A percentile compares a stretch with the other conserved stretches of the same genome.
phyloP scores from a whole-genome alignment of 2,329 filamentous ascomycete genomes.

The Calonectria pteridis region DNA sequence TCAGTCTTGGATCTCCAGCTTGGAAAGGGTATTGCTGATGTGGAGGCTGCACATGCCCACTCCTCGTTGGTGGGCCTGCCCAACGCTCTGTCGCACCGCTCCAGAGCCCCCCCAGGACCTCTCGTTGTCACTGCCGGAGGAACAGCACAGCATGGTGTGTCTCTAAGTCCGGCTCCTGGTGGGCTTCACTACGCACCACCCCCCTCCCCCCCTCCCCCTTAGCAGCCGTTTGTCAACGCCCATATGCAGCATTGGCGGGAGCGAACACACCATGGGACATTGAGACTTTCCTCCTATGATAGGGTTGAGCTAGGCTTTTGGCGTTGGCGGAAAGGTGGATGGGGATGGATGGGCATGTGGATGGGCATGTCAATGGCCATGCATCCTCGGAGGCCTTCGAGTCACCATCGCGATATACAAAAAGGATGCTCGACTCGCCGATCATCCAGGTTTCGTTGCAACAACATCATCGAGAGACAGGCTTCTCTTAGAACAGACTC shows the following conservation, averaged over 20 bases:
- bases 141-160: conserved; percentile 1
- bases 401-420: conserved; percentile 46
- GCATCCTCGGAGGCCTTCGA: conserved; percentile 43
- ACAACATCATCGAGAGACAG: conserved; percentile 42
- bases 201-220: conserved; percentile 17
- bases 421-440: conserved; percentile 41
- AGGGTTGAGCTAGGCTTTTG: conserved; percentile 28
- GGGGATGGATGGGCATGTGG: conserved; percentile 35
- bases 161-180: conserved; percentile 2
- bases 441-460: conserved; percentile 26
- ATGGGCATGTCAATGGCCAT: conserved; percentile 20
- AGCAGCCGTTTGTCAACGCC: conserved; percentile 46
- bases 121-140: conserved; percentile 33
- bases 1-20: conserved; percentile 37
- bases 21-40: conserved; percentile 39
- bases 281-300: conserved; percentile 38
- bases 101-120: conserved; percentile 29
- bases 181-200: neutral
- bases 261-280: conserved; percentile 35
- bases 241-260: conserved; percentile 30
- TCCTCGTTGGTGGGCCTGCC: conserved; percentile 35
- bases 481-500: conserved; percentile 37
- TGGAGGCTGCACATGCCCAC: conserved; percentile 36
- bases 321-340: conserved; percentile 26
- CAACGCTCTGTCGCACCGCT: conserved; percentile 34